phyloP scores from a whole-genome alignment of 148 eudicot species.

The Gaultheria prostrata region DNA sequence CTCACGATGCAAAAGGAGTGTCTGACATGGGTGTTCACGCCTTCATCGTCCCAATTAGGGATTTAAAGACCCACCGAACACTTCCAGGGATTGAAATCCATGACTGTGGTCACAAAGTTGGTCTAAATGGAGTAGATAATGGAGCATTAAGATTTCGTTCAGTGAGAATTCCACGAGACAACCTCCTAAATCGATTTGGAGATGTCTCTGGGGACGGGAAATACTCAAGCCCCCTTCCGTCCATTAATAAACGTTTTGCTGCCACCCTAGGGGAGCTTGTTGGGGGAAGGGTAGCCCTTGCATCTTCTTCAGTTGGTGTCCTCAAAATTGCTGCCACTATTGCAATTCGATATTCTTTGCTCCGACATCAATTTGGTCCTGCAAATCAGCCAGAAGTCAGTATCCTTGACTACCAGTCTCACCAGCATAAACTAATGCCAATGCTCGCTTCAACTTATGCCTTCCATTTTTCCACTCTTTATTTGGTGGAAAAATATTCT shows the following conservation, averaged over 20 bases:
- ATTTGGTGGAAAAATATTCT: constrained; percentile 76
- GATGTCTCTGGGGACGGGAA: constrained; percentile 88
- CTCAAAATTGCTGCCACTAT: constrained; percentile 68
- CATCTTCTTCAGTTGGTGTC: constrained; percentile 85
- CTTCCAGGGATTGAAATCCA: constrained; percentile 86
- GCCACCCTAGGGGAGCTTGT: constrained; percentile 93
- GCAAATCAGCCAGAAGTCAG: constrained; percentile 77
- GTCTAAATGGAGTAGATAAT: constrained; percentile 93
- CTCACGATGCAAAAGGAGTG: constrained; percentile 58
- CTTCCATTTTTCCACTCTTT: constrained; percentile 74
- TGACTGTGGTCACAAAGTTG: constrained; percentile 95
- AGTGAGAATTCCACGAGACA: constrained; percentile 91
- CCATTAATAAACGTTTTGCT: constrained; percentile 83
- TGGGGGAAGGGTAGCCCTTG: constrained; percentile 97
- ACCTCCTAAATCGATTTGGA: constrained; percentile 86
- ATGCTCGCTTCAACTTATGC: constrained; percentile 93
- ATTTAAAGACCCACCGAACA: constrained; percentile 63
- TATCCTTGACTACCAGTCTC: constrained; percentile 93
- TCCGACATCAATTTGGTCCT: constrained; percentile 92
- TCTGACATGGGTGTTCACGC: constrained; percentile 99
- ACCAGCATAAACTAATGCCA: constrained; percentile 93
- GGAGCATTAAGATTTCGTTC: constrained; percentile 80
- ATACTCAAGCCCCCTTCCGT: constrained; percentile 74
- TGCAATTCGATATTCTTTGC: constrained; percentile 77
- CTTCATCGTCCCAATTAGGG: constrained; percentile 87